phyloP scores from a whole-genome alignment of 2,329 filamentous ascomycete species.

The Aspergillus puulaauensis region DNA sequence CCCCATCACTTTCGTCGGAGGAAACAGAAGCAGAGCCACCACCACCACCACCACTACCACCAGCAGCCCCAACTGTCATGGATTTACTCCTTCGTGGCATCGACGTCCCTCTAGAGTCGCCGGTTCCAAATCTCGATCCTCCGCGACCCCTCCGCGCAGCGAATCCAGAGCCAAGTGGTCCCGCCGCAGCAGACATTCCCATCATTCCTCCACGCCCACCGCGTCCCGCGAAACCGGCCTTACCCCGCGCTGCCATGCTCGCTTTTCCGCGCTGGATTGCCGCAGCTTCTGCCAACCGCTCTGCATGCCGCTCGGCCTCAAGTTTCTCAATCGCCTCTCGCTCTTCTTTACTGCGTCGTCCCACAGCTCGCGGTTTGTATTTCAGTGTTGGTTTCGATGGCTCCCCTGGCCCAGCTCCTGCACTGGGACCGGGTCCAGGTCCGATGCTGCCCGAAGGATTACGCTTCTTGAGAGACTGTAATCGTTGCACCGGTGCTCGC shows the following conservation, averaged over 20 bases:
- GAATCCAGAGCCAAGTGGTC: conserved; percentile 28
- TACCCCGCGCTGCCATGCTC: conserved; percentile 21
- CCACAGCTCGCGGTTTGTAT: conserved; percentile 43
- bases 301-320: conserved; percentile 42
- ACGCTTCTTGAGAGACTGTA: conserved; percentile 44
- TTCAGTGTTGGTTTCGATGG: conserved; percentile 41
- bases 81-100: conserved; percentile 30
- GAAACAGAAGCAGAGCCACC: conserved; percentile 26
- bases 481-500: conserved; percentile 40
- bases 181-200: conserved; percentile 24
- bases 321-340: conserved; percentile 44
- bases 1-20: conserved; percentile 48
- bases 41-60: conserved; percentile 15
- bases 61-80: conserved; percentile 21
- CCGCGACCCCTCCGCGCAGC: conserved; percentile 25
- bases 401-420: conserved; percentile 23
- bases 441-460: conserved; percentile 38
- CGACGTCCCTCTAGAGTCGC: conserved; percentile 27
- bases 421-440: conserved; percentile 2
- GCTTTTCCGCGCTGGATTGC: conserved; percentile 34
- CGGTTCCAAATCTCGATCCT: conserved; percentile 21
- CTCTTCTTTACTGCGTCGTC: conserved; percentile 46
- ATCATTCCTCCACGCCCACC: conserved; percentile 29
- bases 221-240: conserved; percentile 27
- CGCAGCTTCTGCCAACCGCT: conserved; percentile 40